Evolutionary conservation across 352 stramenopile genomes (phyloP), one percentile per base, ranked within the genome.

Genomic region (Pelagophyceae sp.): DNA sequence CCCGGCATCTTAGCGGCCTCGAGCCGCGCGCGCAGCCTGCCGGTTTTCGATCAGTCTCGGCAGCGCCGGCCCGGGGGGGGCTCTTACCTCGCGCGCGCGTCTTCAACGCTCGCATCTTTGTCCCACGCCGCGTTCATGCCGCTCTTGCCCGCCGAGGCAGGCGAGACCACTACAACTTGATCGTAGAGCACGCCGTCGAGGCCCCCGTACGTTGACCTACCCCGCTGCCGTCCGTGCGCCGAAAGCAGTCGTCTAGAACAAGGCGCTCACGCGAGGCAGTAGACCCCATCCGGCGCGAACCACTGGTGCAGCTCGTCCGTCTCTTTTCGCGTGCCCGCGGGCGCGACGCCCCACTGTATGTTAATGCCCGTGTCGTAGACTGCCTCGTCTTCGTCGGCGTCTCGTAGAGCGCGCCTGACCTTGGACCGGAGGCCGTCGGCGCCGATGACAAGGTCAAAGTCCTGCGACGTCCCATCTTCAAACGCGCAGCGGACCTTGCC

Each of bases 381-480:
- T 11, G 11, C 45, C 45, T 23, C 45, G 45, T 11, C 45, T 11
- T 54, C 45, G 45, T 11, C 11, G 45, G 23, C 45, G 45, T 23
- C 45, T 11, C 11, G 11, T 54, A 54, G 23, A 67, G 60, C 11
- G 58, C 58, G 17, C 17, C 61, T 27, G 0, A 87, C 81, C 32
- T 70, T 78, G 20, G 81, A 86, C 45, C 83, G 76, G 38, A 94
- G 84, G 25, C 89, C 89, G 81, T 94, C 89, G 76, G 85, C 89
- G 61, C 87, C 89, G 40, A 92, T 78, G 25, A 93, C 83, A n/a
- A 93, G 65, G 72, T 94, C 89, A 80, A 88, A 93, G 17, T 69
- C 67, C 25, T 50, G 35, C 1, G 27, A 1, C 6, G 78, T 76
- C 23, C 76, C 79, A 58, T 83, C 79, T 38, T 35, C 50, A 72